Evolutionary conservation across 2,329 filamentous ascomycete species (phyloP).

Genomic region (Fusarium pilosicola): DNA sequence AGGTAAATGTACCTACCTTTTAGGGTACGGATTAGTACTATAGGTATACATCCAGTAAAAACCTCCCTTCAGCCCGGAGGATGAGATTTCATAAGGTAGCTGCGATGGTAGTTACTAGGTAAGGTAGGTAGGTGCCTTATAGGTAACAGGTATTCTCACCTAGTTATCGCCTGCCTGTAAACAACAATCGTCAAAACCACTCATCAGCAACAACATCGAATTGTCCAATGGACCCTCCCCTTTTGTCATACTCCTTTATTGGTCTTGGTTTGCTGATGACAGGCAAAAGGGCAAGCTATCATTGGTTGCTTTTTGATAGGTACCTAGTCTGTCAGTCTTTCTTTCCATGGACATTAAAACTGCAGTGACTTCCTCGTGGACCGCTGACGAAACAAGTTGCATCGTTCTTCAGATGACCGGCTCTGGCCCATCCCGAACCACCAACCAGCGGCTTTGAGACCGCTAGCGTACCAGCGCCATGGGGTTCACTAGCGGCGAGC

Average conservation of each 20-base stretch:
- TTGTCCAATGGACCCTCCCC: constrained; percentile 9
- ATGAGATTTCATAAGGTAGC: neutral
- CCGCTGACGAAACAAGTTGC: constrained; percentile 39
- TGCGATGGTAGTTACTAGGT: neutral
- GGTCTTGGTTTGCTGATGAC: constrained; percentile 9
- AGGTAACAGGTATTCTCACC: constrained; percentile 1
- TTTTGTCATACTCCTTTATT: constrained; percentile 1
- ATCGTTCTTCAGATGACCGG: constrained; percentile 32
- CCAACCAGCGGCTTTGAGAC: constrained; percentile 35
- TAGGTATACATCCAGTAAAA: neutral
- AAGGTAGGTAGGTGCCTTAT: neutral
- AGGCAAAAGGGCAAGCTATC: neutral
- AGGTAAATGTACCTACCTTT: neutral
- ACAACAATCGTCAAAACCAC: constrained; percentile 14
- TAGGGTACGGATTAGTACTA: neutral
- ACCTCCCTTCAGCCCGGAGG: neutral
- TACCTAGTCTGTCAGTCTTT: neutral
- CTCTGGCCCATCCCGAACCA: constrained; percentile 30
- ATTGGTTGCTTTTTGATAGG: constrained; percentile 10
- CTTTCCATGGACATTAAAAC: constrained; percentile 10
- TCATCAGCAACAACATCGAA: constrained; percentile 20
- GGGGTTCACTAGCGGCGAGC: constrained; percentile 33
- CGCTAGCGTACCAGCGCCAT: constrained; percentile 40
- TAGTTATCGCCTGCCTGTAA: neutral
- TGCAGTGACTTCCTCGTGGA: constrained; percentile 27